Percentiles rank a stretch among this genome's conserved stretches.
phyloP scores from a whole-genome alignment of 495 filamentous ascomycete genomes.

The Pseudotulostoma volvatum region DNA sequence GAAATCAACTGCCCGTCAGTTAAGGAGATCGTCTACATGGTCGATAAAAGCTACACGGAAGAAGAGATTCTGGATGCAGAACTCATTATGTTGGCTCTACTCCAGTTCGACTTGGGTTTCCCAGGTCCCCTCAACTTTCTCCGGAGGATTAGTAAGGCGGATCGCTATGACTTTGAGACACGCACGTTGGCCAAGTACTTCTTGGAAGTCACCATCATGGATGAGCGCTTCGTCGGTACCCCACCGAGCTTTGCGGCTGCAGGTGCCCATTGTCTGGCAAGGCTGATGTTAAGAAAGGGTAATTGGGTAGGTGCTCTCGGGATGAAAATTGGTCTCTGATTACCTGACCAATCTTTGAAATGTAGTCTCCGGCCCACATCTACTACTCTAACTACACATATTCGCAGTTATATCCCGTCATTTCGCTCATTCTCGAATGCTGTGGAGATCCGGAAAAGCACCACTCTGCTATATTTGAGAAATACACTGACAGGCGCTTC shows the following conservation, averaged over 20 bases:
- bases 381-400: constrained; percentile 89
- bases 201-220: constrained; percentile 91
- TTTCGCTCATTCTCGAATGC: constrained; percentile 67
- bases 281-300: constrained; percentile 75
- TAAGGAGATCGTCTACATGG: constrained; percentile 95
- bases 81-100: constrained; percentile 91
- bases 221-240: constrained; percentile 86
- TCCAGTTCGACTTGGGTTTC: constrained; percentile 89
- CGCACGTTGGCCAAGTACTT: constrained; percentile 97
- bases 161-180: constrained; percentile 93
- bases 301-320: constrained; percentile 58
- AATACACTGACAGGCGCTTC: constrained; percentile 72
- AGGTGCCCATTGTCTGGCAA: constrained; percentile 84
- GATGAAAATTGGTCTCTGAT: constrained; percentile 1
- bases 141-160: constrained; percentile 90
- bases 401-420: constrained; percentile 58
- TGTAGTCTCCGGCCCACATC: constrained; percentile 42
- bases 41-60: constrained; percentile 70
- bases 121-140: constrained; percentile 98
- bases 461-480: constrained; percentile 75
- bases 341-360: background rate
- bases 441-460: constrained; percentile 68
- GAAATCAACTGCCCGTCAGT: constrained; percentile 95
- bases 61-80: constrained; percentile 97
- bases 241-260: constrained; percentile 82